Base-by-base conservation (phyloP, 768 basidiomycete genomes). In the Leccinum fibrillosum region DNA sequence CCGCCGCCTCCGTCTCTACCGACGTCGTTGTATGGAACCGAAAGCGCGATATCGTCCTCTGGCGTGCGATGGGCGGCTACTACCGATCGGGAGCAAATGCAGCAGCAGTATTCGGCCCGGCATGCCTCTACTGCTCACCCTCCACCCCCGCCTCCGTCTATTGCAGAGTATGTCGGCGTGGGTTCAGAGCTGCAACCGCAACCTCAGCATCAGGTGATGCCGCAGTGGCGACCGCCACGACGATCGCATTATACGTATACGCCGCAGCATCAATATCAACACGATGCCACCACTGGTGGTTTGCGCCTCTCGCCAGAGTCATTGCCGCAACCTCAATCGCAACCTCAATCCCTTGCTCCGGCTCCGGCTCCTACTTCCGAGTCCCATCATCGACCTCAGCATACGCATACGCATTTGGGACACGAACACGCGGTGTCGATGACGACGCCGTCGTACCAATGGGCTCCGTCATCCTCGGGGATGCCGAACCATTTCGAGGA, bases 231-330 rank as follows among this genome's bases (percentile, higher is more conserved):
- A 19, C 68, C 72, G 11, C 62, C 70, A 9, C 67, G 65, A 2
- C 63, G 21, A 23, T 58, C 72, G 3, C 66, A 72, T n/a, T 70
- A 73, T 51, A 15, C 68, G 10, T 73, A 72, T 57, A 52, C 54
- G 8, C 66, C 62, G 8, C 69, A 57, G 21, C 56, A 57, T 53
- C 63, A 59, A 19, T 55, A 57, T 1, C 23, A 42, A 42, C 45
- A 15, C 6, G 13, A 47, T 25, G 50, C 62, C 54, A 4, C 60
- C 60, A 17, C 49, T 57, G 39, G 55, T n/a, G n/a, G 39, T 42
- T 4, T 21, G 21, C 17, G n/a, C n/a, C 17, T n/a, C 17, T 42
- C 39, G 3, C 21, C 21, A 21, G 39, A 57, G 32, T 39, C 56
- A 2, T 57, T 57, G 9, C 28, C 55, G 6, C 59, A 45, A 11